phyloP scores from a whole-genome alignment of 2,329 filamentous ascomycete species.

The Sporothrix phasma region DNA sequence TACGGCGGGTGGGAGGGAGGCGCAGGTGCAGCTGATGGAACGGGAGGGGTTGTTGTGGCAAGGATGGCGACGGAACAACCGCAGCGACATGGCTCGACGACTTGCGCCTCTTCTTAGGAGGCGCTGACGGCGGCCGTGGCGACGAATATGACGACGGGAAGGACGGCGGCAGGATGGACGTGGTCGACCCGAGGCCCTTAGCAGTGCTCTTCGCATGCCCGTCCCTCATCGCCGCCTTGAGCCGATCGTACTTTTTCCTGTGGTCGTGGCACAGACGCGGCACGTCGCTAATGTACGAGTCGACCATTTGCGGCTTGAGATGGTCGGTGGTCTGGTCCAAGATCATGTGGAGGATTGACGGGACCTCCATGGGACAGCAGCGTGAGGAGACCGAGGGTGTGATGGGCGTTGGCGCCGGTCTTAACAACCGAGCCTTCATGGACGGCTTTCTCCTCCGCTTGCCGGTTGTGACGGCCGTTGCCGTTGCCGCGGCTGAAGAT shows the following conservation, averaged over 20 bases:
- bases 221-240: not conserved
- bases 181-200: not conserved
- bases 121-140: not conserved
- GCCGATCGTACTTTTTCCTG: slow-evolving; percentile 5
- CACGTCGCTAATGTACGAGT: slow-evolving; percentile 7
- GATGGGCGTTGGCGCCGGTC: not conserved
- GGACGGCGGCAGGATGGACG: not conserved
- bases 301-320: slow-evolving; percentile 16
- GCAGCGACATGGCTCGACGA: not conserved
- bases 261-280: slow-evolving; percentile 12
- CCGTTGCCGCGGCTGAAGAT: not conserved
- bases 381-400: not conserved
- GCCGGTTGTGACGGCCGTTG: not conserved
- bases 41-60: not conserved
- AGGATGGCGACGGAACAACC: not conserved
- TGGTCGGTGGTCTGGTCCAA: slow-evolving; percentile 11
- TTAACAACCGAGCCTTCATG: not conserved
- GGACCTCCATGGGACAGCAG: slow-evolving; percentile 18
- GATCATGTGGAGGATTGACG: slow-evolving; percentile 15
- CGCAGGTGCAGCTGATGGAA: too few species aligned
- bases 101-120: not conserved
- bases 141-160: not conserved
- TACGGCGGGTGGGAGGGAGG: not conserved
- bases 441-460: slow-evolving; percentile 6
- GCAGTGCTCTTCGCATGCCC: not conserved